phyloP scores from a whole-genome alignment of 768 basidiomycete genomes.

The Termitomyces sp. region DNA sequence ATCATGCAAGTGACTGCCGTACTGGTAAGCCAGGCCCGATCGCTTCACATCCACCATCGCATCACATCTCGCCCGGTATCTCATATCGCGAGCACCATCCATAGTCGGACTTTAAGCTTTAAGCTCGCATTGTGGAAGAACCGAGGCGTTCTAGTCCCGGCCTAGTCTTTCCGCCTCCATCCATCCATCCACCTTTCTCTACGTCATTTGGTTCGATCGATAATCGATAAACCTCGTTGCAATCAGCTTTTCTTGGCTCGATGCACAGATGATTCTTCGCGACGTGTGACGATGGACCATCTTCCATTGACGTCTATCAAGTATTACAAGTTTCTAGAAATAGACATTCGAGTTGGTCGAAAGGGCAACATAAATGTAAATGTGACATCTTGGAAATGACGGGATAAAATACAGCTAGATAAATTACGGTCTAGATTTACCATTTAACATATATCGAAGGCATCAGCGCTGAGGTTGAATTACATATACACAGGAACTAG shows the following conservation, averaged over 20 bases:
- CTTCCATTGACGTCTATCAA: not conserved
- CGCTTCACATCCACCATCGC: not conserved
- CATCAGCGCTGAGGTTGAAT: no score
- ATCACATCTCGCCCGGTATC: no score
- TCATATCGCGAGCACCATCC: no score
- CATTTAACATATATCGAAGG: not conserved
- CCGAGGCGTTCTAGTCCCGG: no score
- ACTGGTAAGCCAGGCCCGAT: not conserved
- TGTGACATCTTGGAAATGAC: not conserved
- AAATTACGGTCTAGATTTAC: not conserved
- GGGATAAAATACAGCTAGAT: not conserved
- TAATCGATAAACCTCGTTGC: no score
- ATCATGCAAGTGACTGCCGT: no score
- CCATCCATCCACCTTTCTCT: no score
- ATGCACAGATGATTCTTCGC: not conserved
- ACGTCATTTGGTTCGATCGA: conserved; percentile 3
- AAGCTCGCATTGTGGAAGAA: no score
- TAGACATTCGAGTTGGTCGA: not conserved
- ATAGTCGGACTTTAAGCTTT: no score
- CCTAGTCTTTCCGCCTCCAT: no score
- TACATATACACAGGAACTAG: not conserved
- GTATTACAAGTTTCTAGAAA: not conserved
- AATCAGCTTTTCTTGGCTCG: not conserved
- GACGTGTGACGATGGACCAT: not conserved
- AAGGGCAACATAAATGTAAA: not conserved